Base-by-base conservation (phyloP, 441 rosid genomes). In the Jatropha multifida region DNA sequence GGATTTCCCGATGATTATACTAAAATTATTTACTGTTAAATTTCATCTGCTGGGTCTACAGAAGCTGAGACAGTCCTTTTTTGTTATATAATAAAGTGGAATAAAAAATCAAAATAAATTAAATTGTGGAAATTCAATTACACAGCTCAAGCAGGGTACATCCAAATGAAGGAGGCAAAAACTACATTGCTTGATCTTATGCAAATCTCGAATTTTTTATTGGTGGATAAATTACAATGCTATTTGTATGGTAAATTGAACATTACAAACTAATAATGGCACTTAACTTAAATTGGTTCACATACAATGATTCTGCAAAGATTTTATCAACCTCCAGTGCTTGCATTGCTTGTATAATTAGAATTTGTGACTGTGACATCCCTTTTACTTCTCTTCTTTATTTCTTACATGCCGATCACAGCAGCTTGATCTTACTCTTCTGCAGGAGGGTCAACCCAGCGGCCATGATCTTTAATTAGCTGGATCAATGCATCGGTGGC, bases 401-500 rank as follows among this genome's bases (percentile, higher is more conserved):
- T 49, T 56, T 69, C 27, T 32, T 4, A 67, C 68, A 55, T 17
- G 73, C 38, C 14, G 2, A 42, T 59, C 3, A 49, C 10, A 48
- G 41, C 37, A 8, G n/a, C 46, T 55, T 9, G 26, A 71, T 52
- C 78, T 80, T 83, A 87, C 79, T 92, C 99, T 77, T 89, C 96
- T 2, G 84, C 74, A 0, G 97, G 87, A 48, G 97, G 97, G n/a
- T 95, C 97, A 0, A 85, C 91, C 99, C 99, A 95, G 40, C 97
- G 97, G 26, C 94, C 97, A 17, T 95, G 88, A 74, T 95, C 99
- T 85, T 93, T 95, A 74, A 95, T 92, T 58, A 95, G 90, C 80
- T 93, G 88, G 78, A 95, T 95, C 82, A 93, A 80, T 23, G 98
- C 97, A 76, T 93, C 93, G 0, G 98, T 95, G 42, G 99, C 99